Conservation (phyloP, 257 asterid genomes). For the Salvia splendens region DNA sequence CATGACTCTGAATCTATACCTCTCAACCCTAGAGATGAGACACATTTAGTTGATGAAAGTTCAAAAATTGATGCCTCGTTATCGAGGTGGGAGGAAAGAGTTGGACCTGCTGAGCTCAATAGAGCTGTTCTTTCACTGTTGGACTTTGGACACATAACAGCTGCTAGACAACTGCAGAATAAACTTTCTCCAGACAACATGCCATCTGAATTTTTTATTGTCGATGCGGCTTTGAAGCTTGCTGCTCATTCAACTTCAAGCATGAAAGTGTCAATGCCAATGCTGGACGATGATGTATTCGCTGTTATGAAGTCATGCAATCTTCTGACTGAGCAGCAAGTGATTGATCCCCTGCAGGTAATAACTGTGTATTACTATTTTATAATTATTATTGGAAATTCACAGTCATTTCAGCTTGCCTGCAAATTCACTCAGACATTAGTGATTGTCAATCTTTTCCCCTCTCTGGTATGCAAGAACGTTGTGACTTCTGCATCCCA, state of each 20-base stretch:
- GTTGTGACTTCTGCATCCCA: constrained; percentile 13
- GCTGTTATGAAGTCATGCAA: constrained; percentile 55
- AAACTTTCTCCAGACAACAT: constrained; percentile 78
- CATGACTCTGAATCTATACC: constrained; percentile 55
- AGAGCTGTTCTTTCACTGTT: constrained; percentile 91
- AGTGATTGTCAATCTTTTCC: constrained; percentile 23
- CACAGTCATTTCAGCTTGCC: constrained; percentile 19
- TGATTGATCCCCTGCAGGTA: constrained; percentile 90
- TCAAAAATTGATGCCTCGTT: constrained; percentile 64
- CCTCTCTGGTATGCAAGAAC: constrained; percentile 14
- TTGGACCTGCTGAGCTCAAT: constrained; percentile 84
- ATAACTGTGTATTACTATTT: constrained; percentile 6
- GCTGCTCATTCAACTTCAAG: constrained; percentile 81
- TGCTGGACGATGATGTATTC: constrained; percentile 61
- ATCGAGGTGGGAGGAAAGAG: constrained; percentile 93
- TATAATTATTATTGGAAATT: neutral
- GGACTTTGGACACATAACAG: constrained; percentile 89
- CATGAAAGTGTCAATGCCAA: constrained; percentile 45
- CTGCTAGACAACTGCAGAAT: constrained; percentile 90
- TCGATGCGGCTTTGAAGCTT: constrained; percentile 78
- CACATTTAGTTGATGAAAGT: constrained; percentile 64
- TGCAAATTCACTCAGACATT: constrained; percentile 19
- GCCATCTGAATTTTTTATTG: constrained; percentile 69
- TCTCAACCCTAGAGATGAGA: constrained; percentile 54
- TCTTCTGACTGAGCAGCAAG: constrained; percentile 48